Percentiles rank a stretch among this genome's conserved stretches.
These are phyloP conservation scores for Rhipidocladum racemiflorum DNA, from an alignment of 176 grass and related monocot genomes.

Conservation along the genomic window DNA sequence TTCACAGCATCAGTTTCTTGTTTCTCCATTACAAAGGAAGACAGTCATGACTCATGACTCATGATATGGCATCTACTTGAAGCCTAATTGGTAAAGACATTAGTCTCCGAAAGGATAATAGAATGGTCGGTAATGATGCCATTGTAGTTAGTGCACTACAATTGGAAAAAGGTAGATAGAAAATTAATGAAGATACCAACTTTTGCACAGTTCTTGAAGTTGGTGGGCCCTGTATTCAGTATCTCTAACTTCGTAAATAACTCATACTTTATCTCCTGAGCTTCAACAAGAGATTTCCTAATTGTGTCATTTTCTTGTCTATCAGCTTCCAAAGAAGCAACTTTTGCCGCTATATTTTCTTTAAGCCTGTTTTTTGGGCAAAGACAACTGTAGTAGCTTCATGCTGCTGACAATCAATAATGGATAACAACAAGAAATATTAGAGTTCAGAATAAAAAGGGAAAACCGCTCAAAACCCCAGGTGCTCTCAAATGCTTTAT, in stretches of 20 bases:
- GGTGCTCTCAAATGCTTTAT: slow-evolving; percentile 6
- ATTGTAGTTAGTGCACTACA: not conserved
- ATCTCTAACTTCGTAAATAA: slow-evolving; percentile 49
- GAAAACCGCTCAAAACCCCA: not conserved
- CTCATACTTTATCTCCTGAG: slow-evolving; percentile 42
- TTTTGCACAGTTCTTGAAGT: slow-evolving; percentile 58
- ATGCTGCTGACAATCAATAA: slow-evolving; percentile 6
- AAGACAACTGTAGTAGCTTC: slow-evolving; percentile 26
- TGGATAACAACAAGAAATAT: not conserved
- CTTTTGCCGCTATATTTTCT: slow-evolving; percentile 36
- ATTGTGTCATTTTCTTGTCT: slow-evolving; percentile 52
- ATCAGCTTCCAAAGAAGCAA: slow-evolving; percentile 42
- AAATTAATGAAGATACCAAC: slow-evolving; percentile 43
- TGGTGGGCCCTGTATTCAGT: slow-evolving; percentile 52
- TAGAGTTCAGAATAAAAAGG: not conserved
- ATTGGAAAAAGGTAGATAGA: slow-evolving; percentile 22
- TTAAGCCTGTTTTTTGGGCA: slow-evolving; percentile 40
- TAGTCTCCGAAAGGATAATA: slow-evolving; percentile 25
- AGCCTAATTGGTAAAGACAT: slow-evolving; percentile 33
- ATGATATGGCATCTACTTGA: slow-evolving; percentile 59
- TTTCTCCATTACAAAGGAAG: slow-evolving; percentile 52
- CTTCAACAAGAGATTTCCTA: slow-evolving; percentile 51
- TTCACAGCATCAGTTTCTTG: slow-evolving; percentile 49
- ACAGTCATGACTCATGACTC: no score
- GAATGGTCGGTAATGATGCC: slow-evolving; percentile 12